Evolutionary conservation across 106 monocot genomes (phyloP).

Genomic region (Allium cepa): DNA sequence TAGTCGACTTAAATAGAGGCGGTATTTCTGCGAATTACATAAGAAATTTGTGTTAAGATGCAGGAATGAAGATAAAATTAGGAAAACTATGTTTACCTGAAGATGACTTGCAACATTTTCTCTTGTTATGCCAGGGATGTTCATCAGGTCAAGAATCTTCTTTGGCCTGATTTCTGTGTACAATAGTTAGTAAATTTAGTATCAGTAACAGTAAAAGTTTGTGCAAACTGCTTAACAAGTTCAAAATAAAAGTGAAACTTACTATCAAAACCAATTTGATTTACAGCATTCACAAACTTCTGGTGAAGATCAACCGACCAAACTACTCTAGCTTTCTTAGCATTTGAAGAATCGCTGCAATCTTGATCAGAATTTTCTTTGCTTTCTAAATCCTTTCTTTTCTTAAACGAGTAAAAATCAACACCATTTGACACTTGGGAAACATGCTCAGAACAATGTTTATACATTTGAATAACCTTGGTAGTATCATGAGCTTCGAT

Average conservation of each 20-base stretch:
- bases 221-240: too few species aligned
- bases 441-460: slow-evolving; percentile 45
- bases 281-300: slow-evolving; percentile 89
- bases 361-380: slow-evolving; percentile 65
- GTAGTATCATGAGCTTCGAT: slow-evolving; percentile 46
- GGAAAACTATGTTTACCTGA: slow-evolving; percentile 40
- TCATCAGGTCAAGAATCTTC: slow-evolving; percentile 96
- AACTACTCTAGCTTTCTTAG: slow-evolving; percentile 89
- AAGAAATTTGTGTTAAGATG: too few species aligned
- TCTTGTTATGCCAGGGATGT: slow-evolving; percentile 85
- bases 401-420: slow-evolving; percentile 19
- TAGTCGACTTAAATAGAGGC: slow-evolving; percentile 19
- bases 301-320: slow-evolving; percentile 96
- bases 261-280: slow-evolving; percentile 96
- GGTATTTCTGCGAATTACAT: slow-evolving; percentile 14
- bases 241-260: slow-evolving; percentile 17
- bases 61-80: too few species aligned
- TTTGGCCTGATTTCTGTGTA: slow-evolving; percentile 92
- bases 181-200: neutral
- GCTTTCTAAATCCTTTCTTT: slow-evolving; percentile 54
- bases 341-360: slow-evolving; percentile 27
- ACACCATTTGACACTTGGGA: slow-evolving; percentile 11
- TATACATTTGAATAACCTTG: slow-evolving; percentile 52
- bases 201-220: neutral
- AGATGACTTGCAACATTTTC: slow-evolving; percentile 97